A percentile compares a stretch with the other conserved stretches of the same genome.
Evolutionary conservation across 305 asterid species (phyloP).

Genomic region (Fraxinus nigra): DNA sequence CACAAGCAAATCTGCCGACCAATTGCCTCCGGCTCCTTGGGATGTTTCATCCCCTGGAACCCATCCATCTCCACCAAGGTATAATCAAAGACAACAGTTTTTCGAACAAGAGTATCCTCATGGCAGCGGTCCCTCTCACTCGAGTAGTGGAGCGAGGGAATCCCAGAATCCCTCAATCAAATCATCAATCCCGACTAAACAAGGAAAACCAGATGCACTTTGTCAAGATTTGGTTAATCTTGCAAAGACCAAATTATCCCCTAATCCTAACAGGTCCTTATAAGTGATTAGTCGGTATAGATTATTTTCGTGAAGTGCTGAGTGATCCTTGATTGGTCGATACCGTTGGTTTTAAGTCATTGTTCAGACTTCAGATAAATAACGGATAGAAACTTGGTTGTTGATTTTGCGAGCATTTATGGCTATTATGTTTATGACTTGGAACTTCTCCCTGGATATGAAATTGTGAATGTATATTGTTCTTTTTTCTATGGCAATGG

Average conservation of each 20-base stretch:
- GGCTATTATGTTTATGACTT: constrained; percentile 18
- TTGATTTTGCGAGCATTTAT: background rate
- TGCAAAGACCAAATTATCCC: constrained; percentile 83
- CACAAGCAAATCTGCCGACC: constrained; percentile 48
- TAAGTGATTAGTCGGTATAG: constrained; percentile 37
- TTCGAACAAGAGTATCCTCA: constrained; percentile 51
- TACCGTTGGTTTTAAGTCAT: constrained; percentile 7
- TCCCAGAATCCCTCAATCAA: constrained; percentile 70
- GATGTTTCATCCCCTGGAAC: constrained; percentile 37
- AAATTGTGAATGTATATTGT: background rate
- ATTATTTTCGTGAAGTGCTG: background rate
- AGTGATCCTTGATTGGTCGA: constrained; percentile 15
- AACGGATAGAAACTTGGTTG: background rate
- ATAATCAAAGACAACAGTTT: constrained; percentile 81
- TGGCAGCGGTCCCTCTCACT: constrained; percentile 41
- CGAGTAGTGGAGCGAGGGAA: constrained; percentile 62
- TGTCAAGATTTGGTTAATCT: constrained; percentile 88
- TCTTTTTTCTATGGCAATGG: background rate
- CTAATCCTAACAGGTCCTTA: constrained; percentile 65
- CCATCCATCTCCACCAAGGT: constrained; percentile 76
- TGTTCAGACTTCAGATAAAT: constrained; percentile 19
- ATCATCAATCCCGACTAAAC: constrained; percentile 49
- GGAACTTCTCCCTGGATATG: constrained; percentile 1
- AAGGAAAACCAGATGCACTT: constrained; percentile 71
- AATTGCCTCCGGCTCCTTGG: constrained; percentile 56